Percentiles rank a stretch among this genome's conserved stretches.
Evolutionary conservation across 768 basidiomycete genomes (phyloP).

Genomic region (Lenzites betulinus): DNA sequence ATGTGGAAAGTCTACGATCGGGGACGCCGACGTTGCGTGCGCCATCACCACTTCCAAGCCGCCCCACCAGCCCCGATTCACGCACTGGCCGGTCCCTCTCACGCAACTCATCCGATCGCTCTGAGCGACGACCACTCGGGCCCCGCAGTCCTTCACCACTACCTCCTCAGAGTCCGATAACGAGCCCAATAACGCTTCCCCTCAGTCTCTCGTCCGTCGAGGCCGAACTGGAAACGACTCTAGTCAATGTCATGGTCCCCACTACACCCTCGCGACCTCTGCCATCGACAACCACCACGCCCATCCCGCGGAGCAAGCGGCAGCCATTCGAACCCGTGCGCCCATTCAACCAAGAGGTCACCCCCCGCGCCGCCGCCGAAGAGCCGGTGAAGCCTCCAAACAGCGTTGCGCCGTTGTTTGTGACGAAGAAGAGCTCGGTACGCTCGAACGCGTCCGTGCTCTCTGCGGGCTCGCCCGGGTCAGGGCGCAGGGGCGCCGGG

Average conservation of each 20-base stretch:
- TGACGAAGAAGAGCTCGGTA: constrained; percentile 80
- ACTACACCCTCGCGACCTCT: constrained; percentile 28
- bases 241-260: constrained; percentile 30
- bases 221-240: constrained; percentile 41
- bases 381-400: constrained; percentile 39
- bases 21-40: constrained; percentile 46
- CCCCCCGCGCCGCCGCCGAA: constrained; percentile 42
- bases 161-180: constrained; percentile 44
- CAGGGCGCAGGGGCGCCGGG: constrained; percentile 33
- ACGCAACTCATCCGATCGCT: constrained; percentile 51
- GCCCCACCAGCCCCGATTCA: constrained; percentile 1
- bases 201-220: constrained; percentile 42
- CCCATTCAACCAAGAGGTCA: constrained; percentile 49
- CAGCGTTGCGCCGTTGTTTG: constrained; percentile 74
- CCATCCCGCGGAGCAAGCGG: constrained; percentile 71
- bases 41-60: constrained; percentile 10
- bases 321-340: constrained; percentile 58
- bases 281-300: constrained; percentile 35
- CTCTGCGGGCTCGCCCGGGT: constrained; percentile 31
- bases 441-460: constrained; percentile 39
- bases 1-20: constrained; percentile 42
- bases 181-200: constrained; percentile 36
- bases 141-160: constrained; percentile 77
- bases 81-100: constrained; percentile 47
- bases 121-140: constrained; percentile 65